phyloP scores from a whole-genome alignment of 495 filamentous ascomycete genomes.

The Tricharina praecox region DNA sequence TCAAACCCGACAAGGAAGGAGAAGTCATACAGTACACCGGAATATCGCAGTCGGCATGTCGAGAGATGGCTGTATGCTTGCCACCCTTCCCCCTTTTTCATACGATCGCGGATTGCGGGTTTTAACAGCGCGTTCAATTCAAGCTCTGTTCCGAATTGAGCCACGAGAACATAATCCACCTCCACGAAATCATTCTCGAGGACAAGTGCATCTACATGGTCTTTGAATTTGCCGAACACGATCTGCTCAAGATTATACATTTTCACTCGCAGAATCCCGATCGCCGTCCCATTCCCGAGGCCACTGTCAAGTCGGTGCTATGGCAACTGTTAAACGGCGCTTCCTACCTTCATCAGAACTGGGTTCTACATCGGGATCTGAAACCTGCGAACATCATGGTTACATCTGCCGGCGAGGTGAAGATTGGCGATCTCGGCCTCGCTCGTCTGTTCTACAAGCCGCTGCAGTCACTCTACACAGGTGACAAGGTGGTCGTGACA shows the following conservation, averaged over 20 bases:
- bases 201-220: slow-evolving; percentile 99
- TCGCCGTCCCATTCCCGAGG: slow-evolving; percentile 69
- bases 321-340: slow-evolving; percentile 89
- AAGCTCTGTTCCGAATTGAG: slow-evolving; percentile 76
- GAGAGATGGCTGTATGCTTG: slow-evolving; percentile 64
- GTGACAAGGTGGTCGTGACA: slow-evolving; percentile 96
- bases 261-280: slow-evolving; percentile 73
- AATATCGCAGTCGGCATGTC: slow-evolving; percentile 90
- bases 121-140: too few species aligned
- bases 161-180: slow-evolving; percentile 76
- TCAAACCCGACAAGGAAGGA: slow-evolving; percentile 98
- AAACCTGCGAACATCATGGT: slow-evolving; percentile 99
- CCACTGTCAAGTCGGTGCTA: slow-evolving; percentile 77
- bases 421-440: slow-evolving; percentile 84
- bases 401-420: slow-evolving; percentile 71
- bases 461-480: slow-evolving; percentile 70
- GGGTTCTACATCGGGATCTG: slow-evolving; percentile 91
- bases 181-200: slow-evolving; percentile 92
- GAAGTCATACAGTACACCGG: slow-evolving; percentile 88
- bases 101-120: too few species aligned
- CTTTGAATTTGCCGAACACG: slow-evolving; percentile 96
- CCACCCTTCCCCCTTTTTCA: background rate
- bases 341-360: slow-evolving; percentile 88
- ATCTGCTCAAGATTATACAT: slow-evolving; percentile 94
- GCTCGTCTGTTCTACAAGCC: slow-evolving; percentile 90